Base-by-base conservation (phyloP, 805 yeast genomes). In the Saccharomycopsis capsularis region DNA sequence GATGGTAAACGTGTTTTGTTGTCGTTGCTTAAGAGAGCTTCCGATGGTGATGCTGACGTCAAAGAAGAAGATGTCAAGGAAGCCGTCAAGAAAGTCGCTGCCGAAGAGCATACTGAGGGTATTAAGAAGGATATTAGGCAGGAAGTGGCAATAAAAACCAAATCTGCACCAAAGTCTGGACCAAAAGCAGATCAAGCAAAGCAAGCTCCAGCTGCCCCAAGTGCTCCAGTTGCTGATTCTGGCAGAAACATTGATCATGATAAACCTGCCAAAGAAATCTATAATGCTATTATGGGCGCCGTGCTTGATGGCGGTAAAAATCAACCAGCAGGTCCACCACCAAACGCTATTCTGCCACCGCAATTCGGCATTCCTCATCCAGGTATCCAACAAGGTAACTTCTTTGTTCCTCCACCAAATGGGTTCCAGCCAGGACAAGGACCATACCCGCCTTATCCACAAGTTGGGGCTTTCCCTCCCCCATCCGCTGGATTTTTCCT, bases 41-140 rank as follows among this genome's bases (percentile, higher is more conserved):
- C 38, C 34, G 48, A 35, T 18, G 16, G 40, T 32, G 50, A 45
- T 46, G 42, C 48, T 34, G 41, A 27, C 5, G 51, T 15, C 19
- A 40, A 16, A 11, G 18, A 16, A 16, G 42, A 30, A 23, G 45
- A 42, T 29, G 44, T 49, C 29, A 7, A 34, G 18, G 19, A 46
- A 46, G 37, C 54, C 43, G 40, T 13, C 6, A 13, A 9, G 15
- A 29, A 46, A 39, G 38, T 46, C 19, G 36, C 49, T 24, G 44
- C 48, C 21, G 47, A 50, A 18, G 51, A 44, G 51, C 55, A 55
- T 56, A 59, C 55, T 51, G 60, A 46, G 50, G 64, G 57, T 2
- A 64, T 67, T 22, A 51, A 65, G 29, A 59, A 62, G 43, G 66
- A 67, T n/a, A 34, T n/a, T 18, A 9, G n/a, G 19, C 6, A 6